Evolutionary conservation across 768 basidiomycete species (phyloP), one percentile per base, ranked within the genome.

Genomic region (Mycena albidolilacea): DNA sequence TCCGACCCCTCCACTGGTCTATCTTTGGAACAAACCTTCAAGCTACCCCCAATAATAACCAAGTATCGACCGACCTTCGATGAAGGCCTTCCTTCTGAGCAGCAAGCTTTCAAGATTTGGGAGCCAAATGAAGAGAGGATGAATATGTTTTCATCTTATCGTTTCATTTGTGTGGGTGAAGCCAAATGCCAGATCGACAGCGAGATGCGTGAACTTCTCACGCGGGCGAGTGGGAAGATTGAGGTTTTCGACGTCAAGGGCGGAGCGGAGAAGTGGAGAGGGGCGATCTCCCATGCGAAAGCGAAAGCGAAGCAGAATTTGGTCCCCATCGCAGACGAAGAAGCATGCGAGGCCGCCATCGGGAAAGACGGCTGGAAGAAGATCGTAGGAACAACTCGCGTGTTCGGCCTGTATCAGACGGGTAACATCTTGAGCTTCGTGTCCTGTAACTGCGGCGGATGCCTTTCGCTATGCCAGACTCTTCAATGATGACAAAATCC

Each of bases 391-490:
- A 89, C 90, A 72, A 89, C 89, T 1, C 83, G 83, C 74, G 85
- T 81, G 93, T 93, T 59, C 15, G 19, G 85, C 85, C 64, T 89
- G 86, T 6, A 94, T 95, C 61, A 87, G 79, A 19, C 93, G 90
- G 0, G 89, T 91, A 11, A 93, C 95, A 37, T 93, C 93, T 43
- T 93, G 89, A 0, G 98, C 98, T 80, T 99, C 97, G 74, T 96
- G 90, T 19, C 97, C 97, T 0, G 98, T 99, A 63, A 99, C 92
- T 46, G 96, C 98, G 91, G 62, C 98, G 93, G 75, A 98, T 97
- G 50, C 98, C 98, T 85, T 99, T 99, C 8, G 98, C 98, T 77
- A 99, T 99, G 43, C 97, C 97, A 5, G 95, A 95, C 82, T 99
- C 98, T 78, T 99, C 98, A 7, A 90, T 93, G 73, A 99, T 94